phyloP scores from a whole-genome alignment of 2,329 filamentous ascomycete genomes.

The Trichoderma polysporum region DNA sequence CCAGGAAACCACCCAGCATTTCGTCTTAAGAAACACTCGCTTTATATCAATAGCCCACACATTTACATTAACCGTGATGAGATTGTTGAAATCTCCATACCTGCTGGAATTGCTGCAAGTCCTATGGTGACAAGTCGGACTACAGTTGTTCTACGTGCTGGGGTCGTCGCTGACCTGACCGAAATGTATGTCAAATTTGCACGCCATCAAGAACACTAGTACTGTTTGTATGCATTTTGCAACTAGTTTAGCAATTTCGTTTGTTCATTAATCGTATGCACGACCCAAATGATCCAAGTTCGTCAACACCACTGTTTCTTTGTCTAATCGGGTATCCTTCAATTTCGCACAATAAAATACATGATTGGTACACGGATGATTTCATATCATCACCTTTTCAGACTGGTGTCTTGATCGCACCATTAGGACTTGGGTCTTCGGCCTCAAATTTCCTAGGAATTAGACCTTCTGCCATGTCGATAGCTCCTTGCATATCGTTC shows the following conservation, averaged over 20 bases:
- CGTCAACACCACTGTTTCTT: background rate
- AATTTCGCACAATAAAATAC: slow-evolving; percentile 13
- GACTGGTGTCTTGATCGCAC: slow-evolving; percentile 43
- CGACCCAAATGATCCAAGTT: background rate
- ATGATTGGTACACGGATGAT: background rate
- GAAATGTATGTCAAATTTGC: too few species aligned
- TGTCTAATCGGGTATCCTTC: slow-evolving; percentile 23
- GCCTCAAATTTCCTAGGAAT: slow-evolving; percentile 58
- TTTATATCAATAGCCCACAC: too few species aligned
- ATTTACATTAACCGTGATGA: too few species aligned
- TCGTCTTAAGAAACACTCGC: too few species aligned
- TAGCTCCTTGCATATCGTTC: slow-evolving; percentile 81
- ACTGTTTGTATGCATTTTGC: too few species aligned
- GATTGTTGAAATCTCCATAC: too few species aligned
- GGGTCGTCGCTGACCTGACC: too few species aligned
- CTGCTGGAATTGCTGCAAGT: too few species aligned
- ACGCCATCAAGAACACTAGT: too few species aligned
- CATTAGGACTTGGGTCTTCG: slow-evolving; percentile 39
- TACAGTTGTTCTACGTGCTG: too few species aligned
- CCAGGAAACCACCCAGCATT: too few species aligned
- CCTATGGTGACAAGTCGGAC: too few species aligned
- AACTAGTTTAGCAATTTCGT: background rate
- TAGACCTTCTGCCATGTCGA: slow-evolving; percentile 71
- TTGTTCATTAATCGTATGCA: background rate
- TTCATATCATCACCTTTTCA: slow-evolving; percentile 23